Evolutionary conservation across 2,329 filamentous ascomycete species (phyloP).

Genomic region (Aspergillus cejpii): DNA sequence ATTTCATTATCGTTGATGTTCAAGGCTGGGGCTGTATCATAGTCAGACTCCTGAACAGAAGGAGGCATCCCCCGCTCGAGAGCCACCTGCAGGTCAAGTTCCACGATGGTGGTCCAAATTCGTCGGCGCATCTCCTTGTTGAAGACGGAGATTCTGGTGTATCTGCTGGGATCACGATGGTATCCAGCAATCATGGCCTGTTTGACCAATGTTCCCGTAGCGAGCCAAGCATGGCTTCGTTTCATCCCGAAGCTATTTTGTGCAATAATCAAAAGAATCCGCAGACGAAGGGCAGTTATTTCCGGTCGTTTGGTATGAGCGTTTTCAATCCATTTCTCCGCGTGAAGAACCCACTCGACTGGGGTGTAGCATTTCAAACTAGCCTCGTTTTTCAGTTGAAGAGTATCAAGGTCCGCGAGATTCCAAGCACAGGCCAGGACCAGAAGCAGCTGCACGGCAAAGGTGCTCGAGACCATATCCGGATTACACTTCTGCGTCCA

Average conservation of each 20-base stretch:
- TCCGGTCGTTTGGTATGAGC: slow-evolving; percentile 55
- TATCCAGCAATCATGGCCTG: slow-evolving; percentile 50
- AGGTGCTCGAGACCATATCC: slow-evolving; percentile 23
- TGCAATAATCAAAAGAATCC: slow-evolving; percentile 47
- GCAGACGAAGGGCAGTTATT: slow-evolving; percentile 46
- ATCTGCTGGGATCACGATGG: slow-evolving; percentile 39
- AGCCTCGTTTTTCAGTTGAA: slow-evolving; percentile 25
- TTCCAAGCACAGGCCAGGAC: slow-evolving; percentile 37
- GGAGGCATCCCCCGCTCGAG: slow-evolving; percentile 52
- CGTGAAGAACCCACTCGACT: slow-evolving; percentile 75
- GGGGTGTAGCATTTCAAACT: slow-evolving; percentile 29
- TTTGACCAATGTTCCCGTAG: slow-evolving; percentile 46
- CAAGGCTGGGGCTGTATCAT: slow-evolving; percentile 45
- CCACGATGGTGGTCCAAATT: slow-evolving; percentile 52
- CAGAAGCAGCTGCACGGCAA: slow-evolving; percentile 35
- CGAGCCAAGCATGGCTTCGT: slow-evolving; percentile 49
- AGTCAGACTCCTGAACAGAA: slow-evolving; percentile 38
- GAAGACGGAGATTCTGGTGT: slow-evolving; percentile 33
- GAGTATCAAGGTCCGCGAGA: slow-evolving; percentile 25
- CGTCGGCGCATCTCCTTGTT: slow-evolving; percentile 47
- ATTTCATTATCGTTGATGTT: slow-evolving; percentile 50
- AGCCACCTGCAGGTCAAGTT: slow-evolving; percentile 52
- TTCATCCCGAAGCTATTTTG: slow-evolving; percentile 48
- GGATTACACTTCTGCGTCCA: slow-evolving; percentile 28
- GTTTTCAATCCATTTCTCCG: slow-evolving; percentile 78